These are phyloP conservation scores for Cystofilobasidium macerans DNA, from an alignment of 768 basidiomycete species.

Conservation along the genomic window DNA sequence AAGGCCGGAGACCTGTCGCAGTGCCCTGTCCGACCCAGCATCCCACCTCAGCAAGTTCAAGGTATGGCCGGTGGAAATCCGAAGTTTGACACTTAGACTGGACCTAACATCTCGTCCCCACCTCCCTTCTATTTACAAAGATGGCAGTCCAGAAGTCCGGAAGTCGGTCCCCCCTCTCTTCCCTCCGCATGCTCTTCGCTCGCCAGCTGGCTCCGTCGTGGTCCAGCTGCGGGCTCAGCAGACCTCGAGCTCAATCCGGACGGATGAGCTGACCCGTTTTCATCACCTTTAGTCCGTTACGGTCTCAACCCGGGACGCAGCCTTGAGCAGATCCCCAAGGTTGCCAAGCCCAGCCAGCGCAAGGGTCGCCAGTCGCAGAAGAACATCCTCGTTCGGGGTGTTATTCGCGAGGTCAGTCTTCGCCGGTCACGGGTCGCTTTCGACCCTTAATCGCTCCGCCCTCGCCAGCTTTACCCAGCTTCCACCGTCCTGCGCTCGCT, in stretches of 20 bases:
- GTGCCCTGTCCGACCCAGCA: neutral
- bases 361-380: slow-evolving; percentile 79
- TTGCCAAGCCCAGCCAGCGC: slow-evolving; percentile 68
- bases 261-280: neutral
- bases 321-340: slow-evolving; percentile 70
- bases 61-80: neutral
- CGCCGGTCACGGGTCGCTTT: neutral
- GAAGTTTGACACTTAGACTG: neutral
- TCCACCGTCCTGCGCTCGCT: too few species aligned
- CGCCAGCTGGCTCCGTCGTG: too few species aligned
- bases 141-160: slow-evolving; percentile 7
- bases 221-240: neutral
- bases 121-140: neutral
- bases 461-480: too few species aligned
- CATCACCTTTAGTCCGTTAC: slow-evolving; percentile 45
- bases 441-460: neutral
- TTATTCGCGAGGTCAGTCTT: slow-evolving; percentile 72
- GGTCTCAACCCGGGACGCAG: slow-evolving; percentile 82
- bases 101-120: neutral
- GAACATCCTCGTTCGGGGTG: slow-evolving; percentile 84
- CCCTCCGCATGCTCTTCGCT: too few species aligned
- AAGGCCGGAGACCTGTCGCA: too few species aligned
- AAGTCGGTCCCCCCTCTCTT: neutral
- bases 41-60: slow-evolving; percentile 1
- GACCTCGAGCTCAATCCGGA: neutral